A percentile compares a stretch with the other conserved stretches of the same genome.
These are phyloP conservation scores for Flaveria floridana DNA, from an alignment of 140 eudicot genomes.

Conservation along the genomic window DNA sequence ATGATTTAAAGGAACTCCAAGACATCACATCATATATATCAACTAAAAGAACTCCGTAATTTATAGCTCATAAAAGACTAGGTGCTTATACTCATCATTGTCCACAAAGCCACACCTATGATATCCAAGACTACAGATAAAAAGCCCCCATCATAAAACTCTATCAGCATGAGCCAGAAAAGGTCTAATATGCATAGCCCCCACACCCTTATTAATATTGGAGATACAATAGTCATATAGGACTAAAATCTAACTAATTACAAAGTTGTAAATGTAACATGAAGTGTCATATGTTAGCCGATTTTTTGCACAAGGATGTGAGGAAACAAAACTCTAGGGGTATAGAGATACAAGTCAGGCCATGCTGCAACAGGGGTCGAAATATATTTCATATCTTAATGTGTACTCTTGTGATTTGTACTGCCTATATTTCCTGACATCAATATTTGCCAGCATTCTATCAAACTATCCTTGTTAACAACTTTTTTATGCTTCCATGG, in stretches of 20 bases:
- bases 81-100: neutral
- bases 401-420: too few relatives aligned
- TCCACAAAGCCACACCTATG: neutral
- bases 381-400: neutral
- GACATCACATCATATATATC: neutral
- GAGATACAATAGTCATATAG: neutral
- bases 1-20: constrained; percentile 7
- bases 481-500: neutral
- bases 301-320: neutral
- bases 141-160: neutral
- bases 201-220: neutral
- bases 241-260: constrained; percentile 3
- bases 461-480: neutral
- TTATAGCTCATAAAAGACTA: neutral
- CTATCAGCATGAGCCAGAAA: neutral
- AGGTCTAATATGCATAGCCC: constrained; percentile 11
- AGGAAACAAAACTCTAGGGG: constrained; percentile 8
- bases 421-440: neutral
- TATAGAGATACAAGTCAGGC: constrained; percentile 1
- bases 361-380: neutral
- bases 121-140: neutral
- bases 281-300: neutral
- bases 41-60: neutral
- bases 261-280: neutral
- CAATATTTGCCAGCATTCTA: neutral